Evolutionary conservation across 2,329 filamentous ascomycete species (phyloP).

Genomic region (Sarocladium strictum): DNA sequence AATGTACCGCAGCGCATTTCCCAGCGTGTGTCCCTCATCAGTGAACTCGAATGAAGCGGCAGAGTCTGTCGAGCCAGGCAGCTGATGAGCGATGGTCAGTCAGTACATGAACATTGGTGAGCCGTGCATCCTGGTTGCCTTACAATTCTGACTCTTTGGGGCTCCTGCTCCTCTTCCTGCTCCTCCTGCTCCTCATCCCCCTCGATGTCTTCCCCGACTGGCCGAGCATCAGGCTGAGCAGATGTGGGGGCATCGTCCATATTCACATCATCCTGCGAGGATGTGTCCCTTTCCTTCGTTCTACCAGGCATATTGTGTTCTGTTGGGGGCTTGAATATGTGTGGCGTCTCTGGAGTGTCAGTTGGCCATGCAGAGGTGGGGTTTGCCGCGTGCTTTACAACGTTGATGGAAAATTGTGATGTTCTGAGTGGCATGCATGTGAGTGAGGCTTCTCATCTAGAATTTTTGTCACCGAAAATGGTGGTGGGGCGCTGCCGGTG

Average conservation of each 20-base stretch:
- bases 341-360: too few species aligned
- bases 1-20: constrained; percentile 88
- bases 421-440: background rate
- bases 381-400: background rate
- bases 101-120: background rate
- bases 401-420: background rate
- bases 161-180: constrained; percentile 40
- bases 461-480: constrained; percentile 5
- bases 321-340: background rate
- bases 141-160: constrained; percentile 59
- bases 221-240: constrained; percentile 26
- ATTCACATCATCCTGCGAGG: constrained; percentile 26
- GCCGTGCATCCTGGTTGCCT: constrained; percentile 14
- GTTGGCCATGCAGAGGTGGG: background rate
- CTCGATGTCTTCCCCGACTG: constrained; percentile 27
- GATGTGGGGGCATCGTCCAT: constrained; percentile 41
- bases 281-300: constrained; percentile 25
- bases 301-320: constrained; percentile 32
- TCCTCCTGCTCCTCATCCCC: constrained; percentile 35
- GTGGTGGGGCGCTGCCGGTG: constrained; percentile 5
- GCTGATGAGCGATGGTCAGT: constrained; percentile 42
- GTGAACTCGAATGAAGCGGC: constrained; percentile 94
- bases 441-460: constrained; percentile 9
- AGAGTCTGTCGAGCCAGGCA: constrained; percentile 78
- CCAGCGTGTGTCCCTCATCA: constrained; percentile 89